phyloP scores from a whole-genome alignment of 345 rosid species.

The Punica granatum region DNA sequence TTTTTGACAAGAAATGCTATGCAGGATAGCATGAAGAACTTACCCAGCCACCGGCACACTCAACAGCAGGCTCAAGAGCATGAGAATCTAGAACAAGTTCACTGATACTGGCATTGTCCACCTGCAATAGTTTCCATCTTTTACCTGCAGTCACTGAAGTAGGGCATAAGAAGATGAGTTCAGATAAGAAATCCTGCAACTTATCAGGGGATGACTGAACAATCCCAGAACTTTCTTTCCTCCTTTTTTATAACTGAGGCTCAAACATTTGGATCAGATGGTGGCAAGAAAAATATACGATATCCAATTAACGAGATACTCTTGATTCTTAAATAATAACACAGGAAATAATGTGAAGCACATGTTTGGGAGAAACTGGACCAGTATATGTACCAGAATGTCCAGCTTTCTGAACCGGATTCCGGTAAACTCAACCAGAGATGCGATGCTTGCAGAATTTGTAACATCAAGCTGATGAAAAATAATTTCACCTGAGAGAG shows the following conservation, averaged over 20 bases:
- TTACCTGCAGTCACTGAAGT: too few species aligned
- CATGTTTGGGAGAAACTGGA: too few species aligned
- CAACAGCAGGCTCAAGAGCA: constrained; percentile 5
- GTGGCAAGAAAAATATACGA: too few species aligned
- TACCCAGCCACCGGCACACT: constrained; percentile 11
- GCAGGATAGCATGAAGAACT: neutral
- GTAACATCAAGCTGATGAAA: constrained; percentile 22
- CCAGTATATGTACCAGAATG: constrained; percentile 15
- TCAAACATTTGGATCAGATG: too few species aligned
- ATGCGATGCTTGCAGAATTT: constrained; percentile 13
- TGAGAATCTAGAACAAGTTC: constrained; percentile 13
- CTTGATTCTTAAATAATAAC: neutral
- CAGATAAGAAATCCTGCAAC: neutral
- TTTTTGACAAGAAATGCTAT: too few species aligned
- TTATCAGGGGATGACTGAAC: neutral
- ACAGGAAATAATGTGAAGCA: neutral
- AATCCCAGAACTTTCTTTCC: too few species aligned
- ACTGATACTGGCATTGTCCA: constrained; percentile 32
- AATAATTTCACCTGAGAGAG: constrained; percentile 5
- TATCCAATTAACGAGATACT: neutral
- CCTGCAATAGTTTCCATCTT: constrained; percentile 20
- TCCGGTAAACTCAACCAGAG: constrained; percentile 9
- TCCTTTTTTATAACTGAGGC: too few species aligned
- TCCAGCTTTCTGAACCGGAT: constrained; percentile 20
- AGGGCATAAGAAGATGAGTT: too few species aligned